Base-by-base conservation (phyloP, 2,329 filamentous ascomycete genomes). In the Pestalotiopsis sp. region DNA sequence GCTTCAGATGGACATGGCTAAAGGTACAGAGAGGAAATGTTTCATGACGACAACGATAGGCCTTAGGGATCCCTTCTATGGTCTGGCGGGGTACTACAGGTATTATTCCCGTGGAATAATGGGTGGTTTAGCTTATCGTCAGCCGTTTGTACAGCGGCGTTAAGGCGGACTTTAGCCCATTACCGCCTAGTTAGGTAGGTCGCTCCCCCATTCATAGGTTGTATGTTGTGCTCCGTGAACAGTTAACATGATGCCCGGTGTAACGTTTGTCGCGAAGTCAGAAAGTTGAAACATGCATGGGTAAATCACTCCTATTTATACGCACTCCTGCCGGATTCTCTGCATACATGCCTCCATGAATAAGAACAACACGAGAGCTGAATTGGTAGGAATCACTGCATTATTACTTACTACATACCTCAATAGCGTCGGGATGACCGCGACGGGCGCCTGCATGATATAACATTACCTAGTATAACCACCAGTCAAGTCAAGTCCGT, bases 31-130 rank as follows among this genome's bases (percentile, higher is more conserved):
- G 14, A 25, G 27, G 57, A 27, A 41, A 41, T 64, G 61, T 45
- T 64, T 45, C 61, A 64, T 64, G 61, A 64, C 61, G 61, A 64
- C 61, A 64, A 25, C 61, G 20, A 64, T 13, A 36, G 31, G 61
- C 20, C 36, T 40, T 36, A 23, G 20, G 17, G 38, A 25, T 45
- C 41, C 61, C 25, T 64, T 52, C 45, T 49, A 64, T 64, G 61
- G 61, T 49, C 40, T 64, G 61, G 61, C 61, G 61, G 61, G 61
- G 61, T 64, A 62, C 13, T 13, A 59, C 27, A 31, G 12, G 45
- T 52, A 20, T 9, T 9, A n/a, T n/a, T n/a, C 45, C 20, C 20
- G 45, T n/a, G 17, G 14, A 3, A 20, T 52, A n/a, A 9, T n/a
- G 5, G 20, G 17, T n/a, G 45, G 45, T 52, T 13, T 49, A 52